Evolutionary conservation across 2,329 filamentous ascomycete genomes (phyloP), one percentile per base, ranked within the genome.

Genomic region (Ophiostoma australiae): DNA sequence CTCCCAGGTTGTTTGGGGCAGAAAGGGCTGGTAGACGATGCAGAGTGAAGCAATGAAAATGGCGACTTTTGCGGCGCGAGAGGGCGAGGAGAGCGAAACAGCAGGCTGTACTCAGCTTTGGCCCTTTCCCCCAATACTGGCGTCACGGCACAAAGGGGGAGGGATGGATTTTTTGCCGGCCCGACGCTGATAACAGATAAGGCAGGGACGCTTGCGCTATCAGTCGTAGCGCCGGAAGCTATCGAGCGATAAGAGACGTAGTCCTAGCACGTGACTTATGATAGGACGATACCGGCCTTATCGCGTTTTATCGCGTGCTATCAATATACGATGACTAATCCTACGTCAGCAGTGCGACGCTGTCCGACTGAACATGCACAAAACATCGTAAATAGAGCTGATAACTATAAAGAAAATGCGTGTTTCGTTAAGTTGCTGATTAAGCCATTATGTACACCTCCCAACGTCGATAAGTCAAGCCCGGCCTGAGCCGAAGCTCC

Each of bases 141-240:
- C 73, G 72, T 73, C 71, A 75, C 73, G 71, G 69, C 73, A 72
- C 70, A 73, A 73, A 72, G 73, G 72, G 72, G 70, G 72, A 73
- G 72, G 72, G 72, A 72, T 73, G 74, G 74, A 75, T 70, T 73
- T 73, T 73, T 41, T 72, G 72, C 72, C 73, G 74, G 73, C 55
- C 74, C 73, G 74, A 71, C 70, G 27, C 17, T 68, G 73, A 75
- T 74, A 74, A 74, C 44, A 70, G 73, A 75, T 74, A 74, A 74
- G 70, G 15, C 58, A 68, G 61, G 33, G 63, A 58, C 35, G 65
- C 65, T 41, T 67, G 65, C 65, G 15, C 20, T 44, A 67, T 67
- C 65, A 10, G 65, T 31, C 20, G 35, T 58, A 41, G 63, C 35
- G 65, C 65, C 11, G 33, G 23, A 27, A 67, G 66, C 39, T 67